Evolutionary conservation across 2,329 filamentous ascomycete species (phyloP).

Genomic region (Fusarium sp.): DNA sequence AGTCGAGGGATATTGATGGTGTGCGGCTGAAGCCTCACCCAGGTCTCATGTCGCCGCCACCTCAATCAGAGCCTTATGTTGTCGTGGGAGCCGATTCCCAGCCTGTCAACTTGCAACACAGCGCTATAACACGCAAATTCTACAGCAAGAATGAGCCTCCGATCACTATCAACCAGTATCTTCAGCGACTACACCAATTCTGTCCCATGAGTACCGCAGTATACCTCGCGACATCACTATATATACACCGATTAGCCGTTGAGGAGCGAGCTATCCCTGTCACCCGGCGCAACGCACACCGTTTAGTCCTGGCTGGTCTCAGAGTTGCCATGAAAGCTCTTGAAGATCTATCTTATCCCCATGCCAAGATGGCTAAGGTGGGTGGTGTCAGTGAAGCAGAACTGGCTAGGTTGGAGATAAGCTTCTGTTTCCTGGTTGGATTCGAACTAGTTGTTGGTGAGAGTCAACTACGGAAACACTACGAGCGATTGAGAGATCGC

Average conservation of each 20-base stretch:
- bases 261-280: conserved; percentile 81
- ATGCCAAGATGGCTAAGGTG: conserved; percentile 83
- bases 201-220: conserved; percentile 95
- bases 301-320: conserved; percentile 82
- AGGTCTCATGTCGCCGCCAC: conserved; percentile 34
- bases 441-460: conserved; percentile 74
- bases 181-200: conserved; percentile 85
- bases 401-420: conserved; percentile 85
- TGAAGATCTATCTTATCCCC: conserved; percentile 90
- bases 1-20: conserved; percentile 58
- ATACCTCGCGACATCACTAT: conserved; percentile 87
- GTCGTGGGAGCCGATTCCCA: conserved; percentile 75
- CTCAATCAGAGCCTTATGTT: conserved; percentile 60
- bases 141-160: conserved; percentile 88
- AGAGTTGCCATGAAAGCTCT: conserved; percentile 92
- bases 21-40: conserved; percentile 58
- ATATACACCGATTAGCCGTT: conserved; percentile 84
- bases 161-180: conserved; percentile 84
- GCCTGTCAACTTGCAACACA: conserved; percentile 79
- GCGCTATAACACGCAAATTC: conserved; percentile 89
- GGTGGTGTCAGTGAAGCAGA: conserved; percentile 86
- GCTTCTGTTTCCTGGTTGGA: conserved; percentile 85
- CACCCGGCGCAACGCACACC: conserved; percentile 84
- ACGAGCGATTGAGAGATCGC: conserved; percentile 44
- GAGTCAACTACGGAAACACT: conserved; percentile 45